Evolutionary conservation across 2,329 filamentous ascomycete genomes (phyloP), one percentile per base, ranked within the genome.

Genomic region (Diaporthe helianthi): DNA sequence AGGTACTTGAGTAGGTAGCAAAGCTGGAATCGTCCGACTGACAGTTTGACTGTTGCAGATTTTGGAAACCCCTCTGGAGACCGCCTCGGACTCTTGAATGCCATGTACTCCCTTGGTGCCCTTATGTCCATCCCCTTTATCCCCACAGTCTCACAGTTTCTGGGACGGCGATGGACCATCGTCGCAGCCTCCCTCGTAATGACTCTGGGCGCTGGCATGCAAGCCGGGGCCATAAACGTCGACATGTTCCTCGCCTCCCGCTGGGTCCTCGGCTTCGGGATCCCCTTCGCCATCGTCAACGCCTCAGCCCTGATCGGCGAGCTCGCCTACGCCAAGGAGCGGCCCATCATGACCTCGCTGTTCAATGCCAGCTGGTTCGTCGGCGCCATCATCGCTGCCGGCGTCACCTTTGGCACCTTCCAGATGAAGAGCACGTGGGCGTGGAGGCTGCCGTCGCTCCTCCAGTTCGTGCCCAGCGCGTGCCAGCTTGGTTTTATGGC

Each of bases 111-210:
- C 2, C 76, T 84, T 53, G 82, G 82, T 4, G 80, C 80, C 2
- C 73, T 82, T n/a, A 79, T 81, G 74, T 77, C 80, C 13, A 76
- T 83, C 63, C 80, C 81, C 12, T 79, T 83, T 70, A 76, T 82
- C 44, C 80, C 81, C 0, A 76, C 74, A 24, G 71, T 81, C 10
- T 79, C 77, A 29, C 78, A 83, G 60, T 73, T 74, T 36, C 78
- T 81, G 31, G 83, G 82, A 24, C 79, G 82, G 24, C 78, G 79
- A 47, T 69, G 73, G 67, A 78, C 77, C 38, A 80, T 82, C 64
- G 70, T 80, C 15, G 44, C 76, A 7, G 77, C 73, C 22, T 82
- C 77, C 1, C 24, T 77, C 44, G 72, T 82, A 63, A 77, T 81
- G 75, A 75, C 76, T 38, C 33, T 80, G 13, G 80, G 80, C 33